Evolutionary conservation across 1,284 basidiomycete genomes (phyloP).

Genomic region (Meira miltonrushii): DNA sequence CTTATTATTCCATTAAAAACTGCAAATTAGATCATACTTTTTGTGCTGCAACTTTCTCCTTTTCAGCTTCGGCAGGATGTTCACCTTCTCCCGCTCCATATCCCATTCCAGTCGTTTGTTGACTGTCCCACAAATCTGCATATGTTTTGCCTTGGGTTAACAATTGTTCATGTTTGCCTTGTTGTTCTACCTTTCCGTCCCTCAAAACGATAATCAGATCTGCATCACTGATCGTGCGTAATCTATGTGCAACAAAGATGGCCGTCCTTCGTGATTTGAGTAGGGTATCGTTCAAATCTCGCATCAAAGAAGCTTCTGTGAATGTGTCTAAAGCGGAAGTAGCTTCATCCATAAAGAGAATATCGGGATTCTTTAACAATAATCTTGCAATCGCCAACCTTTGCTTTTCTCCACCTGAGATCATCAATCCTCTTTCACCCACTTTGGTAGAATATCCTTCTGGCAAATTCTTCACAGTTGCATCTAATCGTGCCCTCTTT

Average conservation of each 20-base stretch:
- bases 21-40: too few species aligned
- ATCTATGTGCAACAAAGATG: conserved; percentile 66
- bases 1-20: too few species aligned
- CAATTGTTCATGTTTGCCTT: conserved; percentile 40
- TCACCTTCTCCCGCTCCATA: conserved; percentile 14
- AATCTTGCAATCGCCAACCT: conserved; percentile 86
- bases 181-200: conserved; percentile 34
- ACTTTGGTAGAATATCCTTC: conserved; percentile 85
- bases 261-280: conserved; percentile 75
- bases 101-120: conserved; percentile 16
- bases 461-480: conserved; percentile 72
- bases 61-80: not conserved
- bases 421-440: conserved; percentile 93
- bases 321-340: conserved; percentile 91
- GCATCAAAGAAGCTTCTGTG: conserved; percentile 91
- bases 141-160: conserved; percentile 33
- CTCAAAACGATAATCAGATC: conserved; percentile 47
- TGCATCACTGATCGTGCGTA: conserved; percentile 83
- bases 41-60: too few species aligned
- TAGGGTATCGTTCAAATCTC: conserved; percentile 78
- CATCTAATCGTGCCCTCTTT: conserved; percentile 77
- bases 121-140: conserved; percentile 42
- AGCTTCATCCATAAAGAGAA: conserved; percentile 96
- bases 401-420: conserved; percentile 97
- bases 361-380: conserved; percentile 85